Evolutionary conservation across 371 early-diverging fungal genomes (phyloP), one percentile per base, ranked within the genome.

Genomic region (Mucor irregularis): DNA sequence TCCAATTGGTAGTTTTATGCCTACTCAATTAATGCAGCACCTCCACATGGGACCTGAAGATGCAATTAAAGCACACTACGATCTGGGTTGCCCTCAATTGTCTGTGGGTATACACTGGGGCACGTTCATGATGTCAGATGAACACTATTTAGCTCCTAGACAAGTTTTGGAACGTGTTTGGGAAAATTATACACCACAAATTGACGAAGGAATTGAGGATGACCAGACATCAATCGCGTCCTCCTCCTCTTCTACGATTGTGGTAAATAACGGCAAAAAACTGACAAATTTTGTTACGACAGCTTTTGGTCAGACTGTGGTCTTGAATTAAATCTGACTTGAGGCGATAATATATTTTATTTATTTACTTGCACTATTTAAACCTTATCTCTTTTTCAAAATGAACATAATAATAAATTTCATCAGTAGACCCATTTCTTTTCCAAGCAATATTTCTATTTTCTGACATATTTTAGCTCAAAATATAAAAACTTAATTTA

Each of bases 81-180:
- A 80, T 46, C 60, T 83, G 21, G 45, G 67, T 8, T 59, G 61
- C 17, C 70, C 71, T 3, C 64, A 61, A 3, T 21, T 75, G 46
- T 78, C 83, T 0, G 61, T 83, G 6, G 86, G 86, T 21, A 81
- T 85, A 24, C 86, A 83, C 53, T 85, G 86, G 86, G 78, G 71
- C 5, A 78, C 78, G 6, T 78, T 78, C 28, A 73, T 74, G 73
- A 78, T 92, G 78, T 86, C 89, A 11, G 82, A 82, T 55, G 91
- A 90, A 63, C 76, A 81, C 50, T 80, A 83, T 52, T 52, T 82
- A 52, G 88, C 86, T 39, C 90, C 91, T 37, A 84, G 83, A 5
- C 44, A 64, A 26, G 56, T 74, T 25, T 56, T 86, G 37, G 68
- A 56, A 11, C 43, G 26, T 16, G 76, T 62, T 17, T 62, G 75